phyloP scores from a whole-genome alignment of 306 rosid species.

The Castanea crenata region DNA sequence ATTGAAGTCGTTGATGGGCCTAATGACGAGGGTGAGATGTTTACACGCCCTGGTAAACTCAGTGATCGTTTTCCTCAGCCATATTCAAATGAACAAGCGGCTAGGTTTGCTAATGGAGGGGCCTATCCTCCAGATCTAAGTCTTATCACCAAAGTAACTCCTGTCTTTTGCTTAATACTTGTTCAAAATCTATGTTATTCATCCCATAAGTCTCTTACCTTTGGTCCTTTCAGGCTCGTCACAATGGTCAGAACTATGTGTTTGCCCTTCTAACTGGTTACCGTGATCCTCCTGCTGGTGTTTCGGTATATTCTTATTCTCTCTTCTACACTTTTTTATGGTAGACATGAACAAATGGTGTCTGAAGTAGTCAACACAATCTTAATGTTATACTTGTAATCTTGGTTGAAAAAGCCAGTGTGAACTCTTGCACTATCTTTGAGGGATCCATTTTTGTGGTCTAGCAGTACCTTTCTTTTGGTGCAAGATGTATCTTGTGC shows the following conservation, averaged over 20 bases:
- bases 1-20: conserved; percentile 99
- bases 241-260: conserved; percentile 92
- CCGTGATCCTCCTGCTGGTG: conserved; percentile 97
- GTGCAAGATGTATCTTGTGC: too few species aligned
- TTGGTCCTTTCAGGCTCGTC: conserved; percentile 79
- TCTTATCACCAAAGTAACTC: conserved; percentile 88
- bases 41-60: conserved; percentile 96
- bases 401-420: not conserved
- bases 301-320: conserved; percentile 50
- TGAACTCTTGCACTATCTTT: not conserved
- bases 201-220: conserved; percentile 5
- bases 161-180: conserved; percentile 19
- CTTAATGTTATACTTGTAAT: not conserved
- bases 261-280: conserved; percentile 90
- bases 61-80: conserved; percentile 96
- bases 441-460: too few species aligned
- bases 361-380: not conserved
- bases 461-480: too few species aligned
- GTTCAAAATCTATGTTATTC: not conserved
- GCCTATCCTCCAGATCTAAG: conserved; percentile 98
- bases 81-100: conserved; percentile 89
- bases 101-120: conserved; percentile 99
- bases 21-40: conserved; percentile 99
- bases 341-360: not conserved
- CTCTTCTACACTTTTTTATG: not conserved